Evolutionary conservation across 306 rosid genomes (phyloP).

Genomic region (Alnus rubra): DNA sequence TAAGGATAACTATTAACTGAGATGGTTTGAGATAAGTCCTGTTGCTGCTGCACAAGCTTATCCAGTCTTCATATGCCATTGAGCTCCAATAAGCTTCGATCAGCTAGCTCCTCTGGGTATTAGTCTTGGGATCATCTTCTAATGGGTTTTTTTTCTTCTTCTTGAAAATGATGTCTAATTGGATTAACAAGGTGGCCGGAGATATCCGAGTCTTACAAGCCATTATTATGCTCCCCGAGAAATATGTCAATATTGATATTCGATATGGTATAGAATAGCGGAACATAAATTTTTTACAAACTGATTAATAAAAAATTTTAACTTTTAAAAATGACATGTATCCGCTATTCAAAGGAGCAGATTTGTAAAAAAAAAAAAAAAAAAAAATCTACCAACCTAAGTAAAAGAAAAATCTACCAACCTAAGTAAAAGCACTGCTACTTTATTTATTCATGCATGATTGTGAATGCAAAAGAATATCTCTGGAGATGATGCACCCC

Average conservation of each 20-base stretch:
- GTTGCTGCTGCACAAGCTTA: too few relatives aligned
- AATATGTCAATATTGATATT: not conserved
- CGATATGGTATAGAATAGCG: not conserved
- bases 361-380: too few relatives aligned
- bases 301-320: too few relatives aligned
- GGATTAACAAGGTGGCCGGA: not conserved
- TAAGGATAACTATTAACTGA: not conserved
- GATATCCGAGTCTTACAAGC: not conserved
- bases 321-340: too few relatives aligned
- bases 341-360: too few relatives aligned
- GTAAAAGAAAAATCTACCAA: too few relatives aligned
- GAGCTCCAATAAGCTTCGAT: too few relatives aligned
- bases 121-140: not conserved
- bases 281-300: too few relatives aligned
- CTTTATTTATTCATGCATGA: not conserved
- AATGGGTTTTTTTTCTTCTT: not conserved
- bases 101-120: not conserved
- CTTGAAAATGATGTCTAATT: not conserved
- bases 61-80: too few relatives aligned
- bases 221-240: not conserved
- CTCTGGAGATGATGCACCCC: not conserved
- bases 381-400: too few relatives aligned
- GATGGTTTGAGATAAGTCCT: not conserved
- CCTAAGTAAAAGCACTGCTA: too few relatives aligned
- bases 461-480: too few relatives aligned